Conservation (phyloP, 2,329 filamentous ascomycete genomes). For the Periglandula ipomoeae region DNA sequence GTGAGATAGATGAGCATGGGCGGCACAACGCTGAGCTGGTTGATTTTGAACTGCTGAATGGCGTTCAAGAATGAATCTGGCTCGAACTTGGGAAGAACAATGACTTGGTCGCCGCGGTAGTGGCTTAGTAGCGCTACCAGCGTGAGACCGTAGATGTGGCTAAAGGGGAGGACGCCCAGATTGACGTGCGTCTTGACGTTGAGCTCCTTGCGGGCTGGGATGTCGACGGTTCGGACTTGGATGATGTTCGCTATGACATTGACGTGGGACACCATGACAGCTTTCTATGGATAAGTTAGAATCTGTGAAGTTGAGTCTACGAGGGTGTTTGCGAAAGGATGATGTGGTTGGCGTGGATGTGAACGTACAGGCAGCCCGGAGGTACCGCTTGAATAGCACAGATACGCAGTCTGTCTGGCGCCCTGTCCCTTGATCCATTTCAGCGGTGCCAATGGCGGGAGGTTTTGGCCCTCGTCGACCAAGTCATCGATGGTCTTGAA, state of each 20-base stretch:
- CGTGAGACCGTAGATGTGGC: constrained; percentile 73
- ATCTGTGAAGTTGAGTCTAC: too few species aligned
- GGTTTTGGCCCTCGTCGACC: constrained; percentile 47
- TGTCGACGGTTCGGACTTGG: constrained; percentile 44
- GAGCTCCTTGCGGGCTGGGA: constrained; percentile 25
- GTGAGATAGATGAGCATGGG: constrained; percentile 70
- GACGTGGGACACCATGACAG: constrained; percentile 71
- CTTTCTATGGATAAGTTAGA: too few species aligned
- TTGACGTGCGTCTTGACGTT: constrained; percentile 33
- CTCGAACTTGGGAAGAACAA: constrained; percentile 70
- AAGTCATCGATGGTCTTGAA: constrained; percentile 61
- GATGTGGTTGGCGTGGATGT: neutral
- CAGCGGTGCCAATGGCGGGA: constrained; percentile 45
- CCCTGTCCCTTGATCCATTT: constrained; percentile 57
- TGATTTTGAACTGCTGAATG: constrained; percentile 62
- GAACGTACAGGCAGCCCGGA: constrained; percentile 60
- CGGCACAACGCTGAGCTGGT: constrained; percentile 60
- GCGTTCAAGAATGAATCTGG: constrained; percentile 52
- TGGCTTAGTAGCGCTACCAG: constrained; percentile 56
- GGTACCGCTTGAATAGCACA: constrained; percentile 75
- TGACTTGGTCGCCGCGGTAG: constrained; percentile 63
- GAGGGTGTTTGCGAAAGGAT: neutral
- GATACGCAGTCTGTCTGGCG: constrained; percentile 59
- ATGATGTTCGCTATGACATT: constrained; percentile 73
- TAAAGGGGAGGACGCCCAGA: constrained; percentile 68